phyloP scores from a whole-genome alignment of 2,329 filamentous ascomycete genomes.

The Ploettnerulaceae sp. region DNA sequence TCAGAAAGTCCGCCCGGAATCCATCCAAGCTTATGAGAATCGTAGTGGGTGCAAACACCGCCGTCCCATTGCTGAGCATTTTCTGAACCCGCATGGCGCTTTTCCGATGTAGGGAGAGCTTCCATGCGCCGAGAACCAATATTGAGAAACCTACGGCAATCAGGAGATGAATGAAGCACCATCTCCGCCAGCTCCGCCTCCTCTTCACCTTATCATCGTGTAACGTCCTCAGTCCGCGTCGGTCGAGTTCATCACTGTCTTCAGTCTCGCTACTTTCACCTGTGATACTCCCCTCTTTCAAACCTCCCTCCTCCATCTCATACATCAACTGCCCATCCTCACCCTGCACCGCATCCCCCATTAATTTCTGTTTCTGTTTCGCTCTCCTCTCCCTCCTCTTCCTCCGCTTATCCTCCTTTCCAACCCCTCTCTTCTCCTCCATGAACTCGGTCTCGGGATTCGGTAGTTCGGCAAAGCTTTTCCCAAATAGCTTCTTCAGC shows the following conservation, averaged over 20 bases:
- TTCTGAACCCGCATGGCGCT: slow-evolving; percentile 32
- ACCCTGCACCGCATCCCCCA: slow-evolving; percentile 51
- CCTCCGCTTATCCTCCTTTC: slow-evolving; percentile 40
- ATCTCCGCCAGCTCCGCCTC: slow-evolving; percentile 49
- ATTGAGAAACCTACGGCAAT: slow-evolving; percentile 52
- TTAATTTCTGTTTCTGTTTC: slow-evolving; percentile 48
- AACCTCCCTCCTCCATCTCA: slow-evolving; percentile 80
- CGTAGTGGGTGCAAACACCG: slow-evolving; percentile 84
- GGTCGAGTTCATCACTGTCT: slow-evolving; percentile 53
- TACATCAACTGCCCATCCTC: slow-evolving; percentile 78
- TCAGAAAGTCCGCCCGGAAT: slow-evolving; percentile 87
- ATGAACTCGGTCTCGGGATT: slow-evolving; percentile 6
- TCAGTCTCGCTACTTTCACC: slow-evolving; percentile 58
- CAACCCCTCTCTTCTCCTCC: slow-evolving; percentile 5
- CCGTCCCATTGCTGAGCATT: slow-evolving; percentile 73
- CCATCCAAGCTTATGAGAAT: slow-evolving; percentile 92
- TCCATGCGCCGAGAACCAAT: slow-evolving; percentile 54
- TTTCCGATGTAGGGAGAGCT: slow-evolving; percentile 47
- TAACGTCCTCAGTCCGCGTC: slow-evolving; percentile 44
- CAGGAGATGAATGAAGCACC: slow-evolving; percentile 48
- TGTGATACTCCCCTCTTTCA: slow-evolving; percentile 61
- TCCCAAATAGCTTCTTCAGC: slow-evolving; percentile 37
- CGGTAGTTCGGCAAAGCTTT: slow-evolving; percentile 29
- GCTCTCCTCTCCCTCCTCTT: slow-evolving; percentile 44
- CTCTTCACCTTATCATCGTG: slow-evolving; percentile 45